Conservation (phyloP, 768 basidiomycete genomes). For the Hysterangium stoloniferum region DNA sequence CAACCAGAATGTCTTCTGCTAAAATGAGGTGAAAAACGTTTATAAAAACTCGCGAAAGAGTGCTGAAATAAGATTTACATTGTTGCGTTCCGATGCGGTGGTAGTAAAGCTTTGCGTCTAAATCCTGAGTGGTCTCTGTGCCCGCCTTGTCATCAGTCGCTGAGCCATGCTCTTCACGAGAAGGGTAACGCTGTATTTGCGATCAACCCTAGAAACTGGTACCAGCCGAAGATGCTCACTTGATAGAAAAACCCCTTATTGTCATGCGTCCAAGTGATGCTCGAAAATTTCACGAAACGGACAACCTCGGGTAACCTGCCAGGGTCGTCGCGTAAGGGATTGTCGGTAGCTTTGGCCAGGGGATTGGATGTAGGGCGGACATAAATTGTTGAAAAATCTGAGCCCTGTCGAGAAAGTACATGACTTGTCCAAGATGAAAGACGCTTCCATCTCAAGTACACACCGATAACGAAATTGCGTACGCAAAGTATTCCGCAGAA, state of each 20-base stretch:
- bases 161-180: slow-evolving; percentile 35
- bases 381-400: slow-evolving; percentile 65
- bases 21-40: background rate
- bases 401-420: slow-evolving; percentile 40
- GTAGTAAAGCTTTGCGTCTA: slow-evolving; percentile 69
- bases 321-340: slow-evolving; percentile 42
- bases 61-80: slow-evolving; percentile 28
- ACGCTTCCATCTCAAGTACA: slow-evolving; percentile 19
- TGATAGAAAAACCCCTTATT: slow-evolving; percentile 84
- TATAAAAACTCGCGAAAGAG: background rate
- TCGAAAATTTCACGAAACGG: slow-evolving; percentile 70
- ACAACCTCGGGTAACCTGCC: slow-evolving; percentile 57
- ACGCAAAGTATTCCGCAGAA: slow-evolving; percentile 65
- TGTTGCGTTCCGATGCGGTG: slow-evolving; percentile 67
- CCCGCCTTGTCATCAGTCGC: slow-evolving; percentile 44
- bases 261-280: slow-evolving; percentile 67
- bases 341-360: slow-evolving; percentile 36
- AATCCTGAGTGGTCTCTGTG: slow-evolving; percentile 53
- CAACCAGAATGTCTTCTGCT: slow-evolving; percentile 65
- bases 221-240: slow-evolving; percentile 22
- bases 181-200: slow-evolving; percentile 45
- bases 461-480: slow-evolving; percentile 68
- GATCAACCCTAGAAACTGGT: background rate
- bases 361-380: slow-evolving; percentile 57
- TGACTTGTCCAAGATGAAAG: slow-evolving; percentile 6